Percentiles rank a stretch among this genome's conserved stretches.
Conservation (phyloP, 768 basidiomycete genomes). For the Tylopilus sp. region DNA sequence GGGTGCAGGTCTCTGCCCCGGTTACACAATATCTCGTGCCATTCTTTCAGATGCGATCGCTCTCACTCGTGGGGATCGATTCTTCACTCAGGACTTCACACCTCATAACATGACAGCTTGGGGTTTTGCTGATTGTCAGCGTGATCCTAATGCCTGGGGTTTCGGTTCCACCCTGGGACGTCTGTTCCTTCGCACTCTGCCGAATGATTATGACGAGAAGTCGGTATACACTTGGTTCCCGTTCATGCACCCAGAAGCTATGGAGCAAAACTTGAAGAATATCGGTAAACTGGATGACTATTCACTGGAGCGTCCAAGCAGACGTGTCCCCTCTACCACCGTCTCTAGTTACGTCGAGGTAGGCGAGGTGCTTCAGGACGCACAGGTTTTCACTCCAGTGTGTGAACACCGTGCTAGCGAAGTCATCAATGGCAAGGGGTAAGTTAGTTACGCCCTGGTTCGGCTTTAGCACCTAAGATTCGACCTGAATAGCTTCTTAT, state of each 20-base stretch:
- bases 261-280: constrained; percentile 57
- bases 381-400: constrained; percentile 42
- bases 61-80: constrained; percentile 80
- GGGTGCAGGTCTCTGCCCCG: constrained; percentile 83
- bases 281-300: constrained; percentile 55
- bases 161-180: constrained; percentile 70
- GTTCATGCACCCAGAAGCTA: constrained; percentile 73
- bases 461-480: constrained; percentile 2
- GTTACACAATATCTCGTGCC: constrained; percentile 81
- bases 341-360: constrained; percentile 51
- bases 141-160: constrained; percentile 66
- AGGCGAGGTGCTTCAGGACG: constrained; percentile 47
- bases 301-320: constrained; percentile 47
- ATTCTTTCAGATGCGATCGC: constrained; percentile 86
- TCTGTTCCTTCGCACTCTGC: constrained; percentile 70
- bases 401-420: constrained; percentile 49
- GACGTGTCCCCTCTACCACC: constrained; percentile 21
- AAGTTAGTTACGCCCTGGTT: constrained; percentile 7
- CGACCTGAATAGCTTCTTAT: constrained; percentile 54
- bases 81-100: constrained; percentile 79
- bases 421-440: constrained; percentile 63
- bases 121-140: constrained; percentile 82
- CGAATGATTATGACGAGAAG: constrained; percentile 62
- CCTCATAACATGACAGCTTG: constrained; percentile 78
- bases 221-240: constrained; percentile 86